These are phyloP conservation scores for Euptelea pleiosperma DNA, from an alignment of 164 flowering plant species.

Conservation along the genomic window DNA sequence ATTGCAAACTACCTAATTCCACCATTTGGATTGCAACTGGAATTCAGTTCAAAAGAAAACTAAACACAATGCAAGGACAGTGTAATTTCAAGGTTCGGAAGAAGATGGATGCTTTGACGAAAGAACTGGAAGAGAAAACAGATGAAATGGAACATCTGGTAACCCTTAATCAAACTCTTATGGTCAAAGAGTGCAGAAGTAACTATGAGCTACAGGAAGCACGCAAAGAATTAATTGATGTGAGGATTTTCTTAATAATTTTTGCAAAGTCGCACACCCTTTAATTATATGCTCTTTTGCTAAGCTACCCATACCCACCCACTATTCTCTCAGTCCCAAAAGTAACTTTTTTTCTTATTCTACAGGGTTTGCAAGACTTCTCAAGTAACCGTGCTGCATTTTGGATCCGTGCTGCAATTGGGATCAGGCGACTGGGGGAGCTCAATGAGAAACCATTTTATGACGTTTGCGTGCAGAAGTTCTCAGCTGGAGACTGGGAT, in stretches of 20 bases:
- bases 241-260: constrained; percentile 4
- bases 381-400: constrained; percentile 4
- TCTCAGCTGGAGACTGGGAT: constrained; percentile 26
- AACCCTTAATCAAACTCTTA: constrained; percentile 16
- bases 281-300: neutral
- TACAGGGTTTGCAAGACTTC: constrained; percentile 19
- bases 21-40: neutral
- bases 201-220: constrained; percentile 32
- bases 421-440: constrained; percentile 35
- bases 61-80: constrained; percentile 7
- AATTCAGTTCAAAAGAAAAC: constrained; percentile 2
- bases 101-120: constrained; percentile 17
- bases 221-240: constrained; percentile 23
- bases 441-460: constrained; percentile 32
- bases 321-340: neutral
- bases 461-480: constrained; percentile 25
- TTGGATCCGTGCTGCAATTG: constrained; percentile 16
- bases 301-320: neutral
- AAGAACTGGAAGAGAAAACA: constrained; percentile 13
- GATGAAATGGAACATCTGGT: constrained; percentile 14
- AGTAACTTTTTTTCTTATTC: neutral
- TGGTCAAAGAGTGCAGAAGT: constrained; percentile 19
- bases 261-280: neutral
- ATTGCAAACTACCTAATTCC: neutral
- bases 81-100: constrained; percentile 9